Conservation (phyloP, 805 yeast species). For the Hanseniaspora hatyaiensis region DNA sequence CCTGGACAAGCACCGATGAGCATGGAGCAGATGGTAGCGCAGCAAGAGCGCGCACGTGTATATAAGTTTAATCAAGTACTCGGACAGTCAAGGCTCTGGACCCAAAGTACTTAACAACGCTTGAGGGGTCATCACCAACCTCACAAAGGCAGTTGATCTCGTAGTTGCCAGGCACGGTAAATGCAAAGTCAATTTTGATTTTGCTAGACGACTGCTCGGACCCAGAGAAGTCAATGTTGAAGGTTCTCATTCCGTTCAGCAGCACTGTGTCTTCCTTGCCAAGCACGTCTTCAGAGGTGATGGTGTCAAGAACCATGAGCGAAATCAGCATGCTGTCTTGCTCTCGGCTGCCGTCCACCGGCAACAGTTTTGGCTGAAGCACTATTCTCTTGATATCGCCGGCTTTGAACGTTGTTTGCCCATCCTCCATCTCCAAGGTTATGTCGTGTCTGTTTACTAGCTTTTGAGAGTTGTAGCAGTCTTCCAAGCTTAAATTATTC, state of each 20-base stretch:
- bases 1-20: too few relatives aligned
- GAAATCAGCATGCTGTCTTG: constrained; percentile 9
- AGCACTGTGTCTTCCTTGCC: constrained; percentile 4
- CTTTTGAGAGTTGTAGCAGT: constrained; percentile 14
- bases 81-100: constrained; percentile 6
- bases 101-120: constrained; percentile 10
- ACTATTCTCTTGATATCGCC: background rate
- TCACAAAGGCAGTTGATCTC: constrained; percentile 16
- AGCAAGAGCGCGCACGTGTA: too few relatives aligned
- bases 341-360: too few relatives aligned
- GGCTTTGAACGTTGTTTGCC: background rate
- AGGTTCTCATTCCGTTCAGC: constrained; percentile 15
- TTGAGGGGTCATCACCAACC: constrained; percentile 11
- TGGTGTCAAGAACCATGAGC: constrained; percentile 15
- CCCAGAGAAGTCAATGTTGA: constrained; percentile 1
- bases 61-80: background rate
- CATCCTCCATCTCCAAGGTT: background rate
- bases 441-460: constrained; percentile 13
- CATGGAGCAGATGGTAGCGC: too few relatives aligned
- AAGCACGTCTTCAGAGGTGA: constrained; percentile 13
- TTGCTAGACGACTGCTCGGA: background rate
- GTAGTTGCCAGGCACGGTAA: constrained; percentile 9
- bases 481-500: constrained; percentile 24
- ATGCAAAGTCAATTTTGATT: background rate
- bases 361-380: background rate